These are phyloP conservation scores for Jaapia argillacea DNA, from an alignment of 768 basidiomycete species.

Conservation along the genomic window DNA sequence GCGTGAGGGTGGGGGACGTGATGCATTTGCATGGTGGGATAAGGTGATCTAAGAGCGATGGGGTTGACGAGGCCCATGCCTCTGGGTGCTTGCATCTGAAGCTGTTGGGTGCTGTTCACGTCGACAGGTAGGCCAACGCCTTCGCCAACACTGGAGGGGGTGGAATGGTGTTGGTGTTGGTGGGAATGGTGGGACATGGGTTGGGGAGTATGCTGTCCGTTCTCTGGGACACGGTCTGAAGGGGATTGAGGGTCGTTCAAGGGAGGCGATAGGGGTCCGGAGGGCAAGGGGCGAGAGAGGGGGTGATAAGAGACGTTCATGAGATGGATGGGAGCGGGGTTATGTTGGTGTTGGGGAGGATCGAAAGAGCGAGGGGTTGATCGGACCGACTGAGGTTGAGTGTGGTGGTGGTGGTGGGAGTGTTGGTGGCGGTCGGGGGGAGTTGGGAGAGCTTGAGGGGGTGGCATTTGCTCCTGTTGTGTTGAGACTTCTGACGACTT, in stretches of 20 bases:
- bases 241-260: constrained; percentile 1
- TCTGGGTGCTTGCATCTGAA: background rate
- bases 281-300: constrained; percentile 19
- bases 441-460: constrained; percentile 12
- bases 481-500: background rate
- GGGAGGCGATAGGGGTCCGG: constrained; percentile 14
- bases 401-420: constrained; percentile 6
- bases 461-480: constrained; percentile 12
- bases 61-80: constrained; percentile 6
- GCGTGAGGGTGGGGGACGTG: constrained; percentile 76
- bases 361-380: background rate
- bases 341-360: constrained; percentile 8
- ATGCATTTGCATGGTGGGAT: constrained; percentile 55
- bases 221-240: constrained; percentile 3
- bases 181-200: background rate
- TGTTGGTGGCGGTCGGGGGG: constrained; percentile 10
- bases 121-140: background rate
- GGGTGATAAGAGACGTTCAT: constrained; percentile 24
- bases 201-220: background rate
- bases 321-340: constrained; percentile 12
- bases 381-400: constrained; percentile 6
- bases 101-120: too few species aligned
- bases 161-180: background rate
- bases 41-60: constrained; percentile 48
- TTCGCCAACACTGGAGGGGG: background rate